These are phyloP conservation scores for Diplocarpon mali DNA, from an alignment of 2,329 filamentous ascomycete species.

Conservation along the genomic window DNA sequence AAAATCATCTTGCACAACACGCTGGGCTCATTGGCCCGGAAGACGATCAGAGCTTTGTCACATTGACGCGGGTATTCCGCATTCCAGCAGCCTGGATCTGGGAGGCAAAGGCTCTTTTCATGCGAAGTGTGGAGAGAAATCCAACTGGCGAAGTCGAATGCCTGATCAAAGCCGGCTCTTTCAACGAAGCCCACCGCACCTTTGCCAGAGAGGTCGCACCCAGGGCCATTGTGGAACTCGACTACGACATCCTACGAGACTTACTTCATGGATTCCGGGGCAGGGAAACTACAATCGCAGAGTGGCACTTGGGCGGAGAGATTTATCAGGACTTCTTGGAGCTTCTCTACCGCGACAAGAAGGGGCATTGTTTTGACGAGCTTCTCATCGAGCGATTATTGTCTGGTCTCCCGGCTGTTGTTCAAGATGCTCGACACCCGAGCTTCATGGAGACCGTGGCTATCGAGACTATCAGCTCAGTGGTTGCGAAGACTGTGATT, in stretches of 20 bases:
- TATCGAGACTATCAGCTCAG: conserved; percentile 69
- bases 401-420: conserved; percentile 43
- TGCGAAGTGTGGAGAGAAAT: conserved; percentile 61
- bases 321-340: conserved; percentile 59
- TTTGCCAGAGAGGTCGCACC: conserved; percentile 76
- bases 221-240: conserved; percentile 66
- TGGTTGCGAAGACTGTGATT: conserved; percentile 56
- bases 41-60: conserved; percentile 42
- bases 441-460: conserved; percentile 56
- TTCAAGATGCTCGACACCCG: conserved; percentile 21
- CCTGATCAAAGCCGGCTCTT: conserved; percentile 66
- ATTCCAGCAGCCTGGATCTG: conserved; percentile 75
- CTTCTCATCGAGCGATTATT: conserved; percentile 45
- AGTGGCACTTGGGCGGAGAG: conserved; percentile 71
- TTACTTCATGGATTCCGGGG: conserved; percentile 63
- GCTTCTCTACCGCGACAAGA: conserved; percentile 35
- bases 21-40: conserved; percentile 54
- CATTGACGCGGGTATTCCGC: conserved; percentile 52
- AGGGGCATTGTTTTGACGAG: conserved; percentile 31
- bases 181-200: conserved; percentile 72
- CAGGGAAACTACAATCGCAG: conserved; percentile 48
- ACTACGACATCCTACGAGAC: conserved; percentile 58
- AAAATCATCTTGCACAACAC: conserved; percentile 64
- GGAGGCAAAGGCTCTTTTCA: conserved; percentile 75
- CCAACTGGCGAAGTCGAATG: conserved; percentile 63